phyloP scores from a whole-genome alignment of 2,329 filamentous ascomycete genomes.

The Cladosporium sp. region DNA sequence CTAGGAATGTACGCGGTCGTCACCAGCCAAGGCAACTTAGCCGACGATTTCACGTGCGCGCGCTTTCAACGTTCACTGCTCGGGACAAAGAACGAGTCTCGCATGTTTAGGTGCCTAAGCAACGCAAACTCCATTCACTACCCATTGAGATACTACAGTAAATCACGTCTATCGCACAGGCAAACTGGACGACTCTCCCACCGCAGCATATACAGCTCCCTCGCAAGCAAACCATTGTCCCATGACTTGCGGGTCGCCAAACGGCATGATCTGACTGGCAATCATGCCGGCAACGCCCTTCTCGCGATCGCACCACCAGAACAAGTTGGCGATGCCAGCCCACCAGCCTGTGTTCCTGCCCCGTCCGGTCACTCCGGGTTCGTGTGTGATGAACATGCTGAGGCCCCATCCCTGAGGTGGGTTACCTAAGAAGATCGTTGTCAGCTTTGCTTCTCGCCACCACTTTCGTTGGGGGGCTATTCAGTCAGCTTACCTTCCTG shows the following conservation, averaged over 20 bases:
- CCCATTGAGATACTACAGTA: background rate
- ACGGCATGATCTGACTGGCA: slow-evolving; percentile 40
- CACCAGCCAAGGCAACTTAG: too few species aligned
- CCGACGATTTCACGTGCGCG: background rate
- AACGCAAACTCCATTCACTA: background rate
- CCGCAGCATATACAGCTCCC: slow-evolving; percentile 31
- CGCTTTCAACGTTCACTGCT: too few species aligned
- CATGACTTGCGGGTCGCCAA: slow-evolving; percentile 37
- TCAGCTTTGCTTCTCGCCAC: background rate
- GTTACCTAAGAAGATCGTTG: slow-evolving; percentile 34
- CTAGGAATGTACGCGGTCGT: background rate
- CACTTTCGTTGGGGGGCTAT: background rate
- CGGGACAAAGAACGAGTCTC: too few species aligned
- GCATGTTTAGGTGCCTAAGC: background rate
- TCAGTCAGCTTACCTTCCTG: slow-evolving; percentile 28
- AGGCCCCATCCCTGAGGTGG: slow-evolving; percentile 66
- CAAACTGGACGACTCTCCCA: background rate
- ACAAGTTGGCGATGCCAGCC: slow-evolving; percentile 39
- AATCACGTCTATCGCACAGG: background rate
- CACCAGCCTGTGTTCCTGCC: slow-evolving; percentile 38
- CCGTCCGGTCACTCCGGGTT: slow-evolving; percentile 36
- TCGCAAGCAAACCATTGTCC: slow-evolving; percentile 38
- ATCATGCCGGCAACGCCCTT: slow-evolving; percentile 43
- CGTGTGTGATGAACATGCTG: slow-evolving; percentile 37
- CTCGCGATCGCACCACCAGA: slow-evolving; percentile 42